Evolutionary conservation across 2,329 filamentous ascomycete genomes (phyloP).

Genomic region (Aspergillus awamori): DNA sequence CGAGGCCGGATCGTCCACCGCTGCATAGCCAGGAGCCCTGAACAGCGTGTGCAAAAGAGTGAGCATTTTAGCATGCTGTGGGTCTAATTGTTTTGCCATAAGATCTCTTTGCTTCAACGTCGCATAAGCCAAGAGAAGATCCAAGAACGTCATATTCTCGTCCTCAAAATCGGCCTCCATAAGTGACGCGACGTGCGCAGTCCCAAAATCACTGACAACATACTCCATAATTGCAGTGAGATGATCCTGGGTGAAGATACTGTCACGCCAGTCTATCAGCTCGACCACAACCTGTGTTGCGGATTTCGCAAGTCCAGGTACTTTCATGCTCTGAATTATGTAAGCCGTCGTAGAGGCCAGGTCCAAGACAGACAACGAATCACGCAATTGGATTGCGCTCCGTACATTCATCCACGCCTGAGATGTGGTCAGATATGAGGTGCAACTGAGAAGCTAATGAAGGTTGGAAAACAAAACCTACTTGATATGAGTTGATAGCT

Average conservation of each 20-base stretch:
- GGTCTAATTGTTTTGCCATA: constrained; percentile 34
- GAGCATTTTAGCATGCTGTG: constrained; percentile 38
- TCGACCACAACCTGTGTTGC: constrained; percentile 42
- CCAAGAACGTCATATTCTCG: constrained; percentile 44
- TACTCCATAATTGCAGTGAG: constrained; percentile 35
- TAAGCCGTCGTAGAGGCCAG: constrained; percentile 27
- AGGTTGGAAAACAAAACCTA: constrained; percentile 23
- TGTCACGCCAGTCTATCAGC: constrained; percentile 33
- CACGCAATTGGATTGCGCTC: constrained; percentile 27
- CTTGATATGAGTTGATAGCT: constrained; percentile 42
- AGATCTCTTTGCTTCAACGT: constrained; percentile 35
- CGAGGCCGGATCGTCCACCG: constrained; percentile 43
- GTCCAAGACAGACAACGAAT: constrained; percentile 23
- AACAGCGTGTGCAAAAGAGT: constrained; percentile 43
- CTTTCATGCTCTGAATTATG: constrained; percentile 30
- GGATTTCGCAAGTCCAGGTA: constrained; percentile 30
- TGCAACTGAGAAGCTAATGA: neutral
- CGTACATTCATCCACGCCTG: constrained; percentile 42
- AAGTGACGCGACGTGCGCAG: constrained; percentile 35
- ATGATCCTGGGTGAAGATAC: constrained; percentile 31
- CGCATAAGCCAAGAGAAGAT: constrained; percentile 44
- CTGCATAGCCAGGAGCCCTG: constrained; percentile 44
- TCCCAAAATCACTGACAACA: constrained; percentile 38
- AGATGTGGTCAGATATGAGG: constrained; percentile 8
- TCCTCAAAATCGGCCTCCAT: constrained; percentile 41